phyloP scores from a whole-genome alignment of 2,329 filamentous ascomycete genomes.

The Aspergillus fumigatiaffinis region DNA sequence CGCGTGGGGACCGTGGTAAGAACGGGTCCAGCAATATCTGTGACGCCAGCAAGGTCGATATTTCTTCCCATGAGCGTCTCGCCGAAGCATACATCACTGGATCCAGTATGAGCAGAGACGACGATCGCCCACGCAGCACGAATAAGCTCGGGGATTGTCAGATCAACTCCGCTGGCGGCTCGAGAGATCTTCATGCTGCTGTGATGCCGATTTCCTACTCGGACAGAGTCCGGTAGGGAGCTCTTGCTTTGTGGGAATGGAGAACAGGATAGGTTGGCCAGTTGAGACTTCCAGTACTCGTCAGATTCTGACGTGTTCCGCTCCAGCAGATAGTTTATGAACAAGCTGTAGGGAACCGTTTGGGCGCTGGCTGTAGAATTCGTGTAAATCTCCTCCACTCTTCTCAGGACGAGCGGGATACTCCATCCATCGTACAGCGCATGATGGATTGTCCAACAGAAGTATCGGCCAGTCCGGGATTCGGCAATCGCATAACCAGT shows the following conservation, averaged over 20 bases:
- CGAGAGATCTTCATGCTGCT: constrained; percentile 21
- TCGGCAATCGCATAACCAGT: constrained; percentile 35
- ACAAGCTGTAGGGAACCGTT: constrained; percentile 24
- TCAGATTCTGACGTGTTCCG: constrained; percentile 27
- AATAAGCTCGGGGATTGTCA: constrained; percentile 49
- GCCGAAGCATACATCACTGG: constrained; percentile 50
- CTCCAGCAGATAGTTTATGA: constrained; percentile 29
- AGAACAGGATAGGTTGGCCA: constrained; percentile 22
- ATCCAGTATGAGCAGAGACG: constrained; percentile 46
- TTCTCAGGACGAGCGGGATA: constrained; percentile 34
- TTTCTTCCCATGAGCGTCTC: constrained; percentile 54
- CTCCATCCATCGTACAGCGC: constrained; percentile 52
- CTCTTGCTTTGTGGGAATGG: constrained; percentile 28
- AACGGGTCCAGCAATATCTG: constrained; percentile 46
- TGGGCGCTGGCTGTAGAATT: constrained; percentile 1
- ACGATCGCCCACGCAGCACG: constrained; percentile 53
- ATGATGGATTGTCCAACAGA: constrained; percentile 51
- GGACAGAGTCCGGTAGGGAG: constrained; percentile 15
- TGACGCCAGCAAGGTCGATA: constrained; percentile 46
- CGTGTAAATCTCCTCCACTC: constrained; percentile 35
- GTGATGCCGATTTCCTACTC: constrained; percentile 22
- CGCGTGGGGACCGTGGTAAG: constrained; percentile 37
- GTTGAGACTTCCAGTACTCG: constrained; percentile 30
- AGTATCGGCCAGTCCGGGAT: constrained; percentile 27
- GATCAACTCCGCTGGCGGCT: constrained; percentile 14